A percentile compares a stretch with the other conserved stretches of the same genome.
Conservation (phyloP, 164 flowering plant species). For the Macadamia tetraphylla region DNA sequence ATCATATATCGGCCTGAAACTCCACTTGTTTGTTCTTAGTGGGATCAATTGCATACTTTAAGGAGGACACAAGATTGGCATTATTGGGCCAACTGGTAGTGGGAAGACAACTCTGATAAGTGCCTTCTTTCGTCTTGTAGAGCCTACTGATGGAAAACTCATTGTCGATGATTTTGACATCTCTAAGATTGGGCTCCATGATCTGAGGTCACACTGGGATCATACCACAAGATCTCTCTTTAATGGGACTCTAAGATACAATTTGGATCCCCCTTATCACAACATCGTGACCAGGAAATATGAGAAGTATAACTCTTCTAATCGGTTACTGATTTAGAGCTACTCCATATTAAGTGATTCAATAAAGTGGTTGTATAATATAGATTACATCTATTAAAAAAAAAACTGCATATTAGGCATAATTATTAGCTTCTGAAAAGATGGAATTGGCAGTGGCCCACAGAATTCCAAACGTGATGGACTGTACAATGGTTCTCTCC, state of each 20-base stretch:
- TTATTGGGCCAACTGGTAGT: conserved; percentile 92
- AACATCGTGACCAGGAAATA: conserved; percentile 69
- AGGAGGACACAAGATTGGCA: conserved; percentile 70
- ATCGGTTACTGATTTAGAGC: too few relatives aligned
- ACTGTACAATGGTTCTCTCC: conserved; percentile 56
- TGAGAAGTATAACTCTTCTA: too few relatives aligned
- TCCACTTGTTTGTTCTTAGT: conserved; percentile 58
- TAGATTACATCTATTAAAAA: too few relatives aligned
- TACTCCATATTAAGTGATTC: too few relatives aligned
- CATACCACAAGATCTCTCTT: conserved; percentile 91
- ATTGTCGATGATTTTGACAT: conserved; percentile 63
- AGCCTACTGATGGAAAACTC: conserved; percentile 63
- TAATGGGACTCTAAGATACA: conserved; percentile 62
- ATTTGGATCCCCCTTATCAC: conserved; percentile 69
- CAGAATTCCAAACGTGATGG: conserved; percentile 65
- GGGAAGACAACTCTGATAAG: conserved; percentile 80
- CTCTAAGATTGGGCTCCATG: conserved; percentile 63
- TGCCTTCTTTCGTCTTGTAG: conserved; percentile 83
- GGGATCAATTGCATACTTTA: conserved; percentile 74
- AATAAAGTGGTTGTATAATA: too few relatives aligned
- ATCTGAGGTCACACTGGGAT: conserved; percentile 75
- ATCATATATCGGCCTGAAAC: conserved; percentile 20
- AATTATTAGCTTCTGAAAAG: too few relatives aligned
- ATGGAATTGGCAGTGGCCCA: conserved; percentile 32
- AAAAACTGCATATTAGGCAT: too few relatives aligned